These are phyloP conservation scores for Epichloe coenophiala DNA, from an alignment of 2,329 filamentous ascomycete species.

Conservation along the genomic window DNA sequence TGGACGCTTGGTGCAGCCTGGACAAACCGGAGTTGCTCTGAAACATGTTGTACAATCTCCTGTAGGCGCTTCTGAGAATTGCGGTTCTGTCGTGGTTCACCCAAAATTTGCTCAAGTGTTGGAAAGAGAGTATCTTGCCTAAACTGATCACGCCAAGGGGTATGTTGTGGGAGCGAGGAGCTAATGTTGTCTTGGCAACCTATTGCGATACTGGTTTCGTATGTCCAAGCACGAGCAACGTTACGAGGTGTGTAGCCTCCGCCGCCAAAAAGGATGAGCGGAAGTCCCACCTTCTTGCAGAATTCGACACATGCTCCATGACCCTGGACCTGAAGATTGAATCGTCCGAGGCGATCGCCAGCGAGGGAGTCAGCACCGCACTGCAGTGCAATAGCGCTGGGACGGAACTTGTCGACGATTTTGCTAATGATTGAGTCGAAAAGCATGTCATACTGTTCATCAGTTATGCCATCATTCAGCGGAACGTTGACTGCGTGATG, in stretches of 20 bases:
- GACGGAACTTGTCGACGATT: conserved; percentile 73
- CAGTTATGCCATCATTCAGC: conserved; percentile 79
- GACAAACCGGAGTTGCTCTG: conserved; percentile 78
- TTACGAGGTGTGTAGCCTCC: conserved; percentile 95
- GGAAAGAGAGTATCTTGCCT: conserved; percentile 80
- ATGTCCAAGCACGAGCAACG: conserved; percentile 90
- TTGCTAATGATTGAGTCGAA: conserved; percentile 71
- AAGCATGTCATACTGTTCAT: conserved; percentile 74
- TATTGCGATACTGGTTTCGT: conserved; percentile 86
- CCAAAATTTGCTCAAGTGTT: conserved; percentile 57
- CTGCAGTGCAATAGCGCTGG: conserved; percentile 82
- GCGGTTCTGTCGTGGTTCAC: conserved; percentile 60
- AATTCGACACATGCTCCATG: conserved; percentile 86
- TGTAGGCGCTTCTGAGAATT: conserved; percentile 65
- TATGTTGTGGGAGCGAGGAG: conserved; percentile 61
- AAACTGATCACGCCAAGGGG: conserved; percentile 82
- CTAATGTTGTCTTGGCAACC: conserved; percentile 56
- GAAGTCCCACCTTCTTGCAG: conserved; percentile 68
- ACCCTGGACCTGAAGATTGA: conserved; percentile 91
- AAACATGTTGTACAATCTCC: conserved; percentile 63
- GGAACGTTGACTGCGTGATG: conserved; percentile 87
- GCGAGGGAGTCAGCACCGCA: conserved; percentile 92
- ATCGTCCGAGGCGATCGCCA: conserved; percentile 83
- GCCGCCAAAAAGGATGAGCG: conserved; percentile 82
- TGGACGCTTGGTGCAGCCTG: conserved; percentile 77